Base-by-base conservation (phyloP, 495 filamentous ascomycete genomes). In the Xeromyces bisporus region DNA sequence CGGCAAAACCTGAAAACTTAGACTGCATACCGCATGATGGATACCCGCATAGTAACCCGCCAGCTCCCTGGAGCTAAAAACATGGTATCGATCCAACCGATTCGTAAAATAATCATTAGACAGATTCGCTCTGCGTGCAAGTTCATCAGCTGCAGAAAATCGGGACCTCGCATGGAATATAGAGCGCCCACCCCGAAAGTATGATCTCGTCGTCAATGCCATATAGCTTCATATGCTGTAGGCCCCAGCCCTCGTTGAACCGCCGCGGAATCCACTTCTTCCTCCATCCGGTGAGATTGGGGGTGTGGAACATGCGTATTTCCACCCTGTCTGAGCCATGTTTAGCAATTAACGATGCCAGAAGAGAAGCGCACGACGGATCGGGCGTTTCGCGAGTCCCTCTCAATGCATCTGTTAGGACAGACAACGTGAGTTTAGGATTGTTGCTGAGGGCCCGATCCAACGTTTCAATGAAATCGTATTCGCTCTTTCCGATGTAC, bases 171-270 rank as follows among this genome's bases (percentile, higher is more conserved):
- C 3, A 17, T 14, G 29, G 16, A 15, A 16, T 27, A 32, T 14
- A 14, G 9, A 10, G 14, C 32, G 26, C 61, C 23, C 64, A 81
- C 73, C 89, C 89, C 2, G 85, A 92, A 16, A 99, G 66, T 21
- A 99, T 89, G 29, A 99, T 74, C 51, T 94, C 87, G 44, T 96
- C 85, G 38, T 99, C 89, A 25, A 93, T 55, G 0, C 91, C 89
- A 41, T 99, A 99, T 0, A 99, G 66, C 64, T 99, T 99, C 83
- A 99, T 99, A 47, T 99, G 89, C 47, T 99, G 89, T 26, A 99
- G 56, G 9, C 89, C 89, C 87, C 89, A 99, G 21, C 89, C 89
- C 50, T 99, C 89, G 42, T 99, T 99, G 46, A 96, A 83, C 7
- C 89, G 69, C 39, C 72, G 76, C 2, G 89, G 89, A 26, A 96